Evolutionary conservation across 1,284 basidiomycete genomes (phyloP), one percentile per base, ranked within the genome.

Genomic region (Mycosarcoma mackinlayi): DNA sequence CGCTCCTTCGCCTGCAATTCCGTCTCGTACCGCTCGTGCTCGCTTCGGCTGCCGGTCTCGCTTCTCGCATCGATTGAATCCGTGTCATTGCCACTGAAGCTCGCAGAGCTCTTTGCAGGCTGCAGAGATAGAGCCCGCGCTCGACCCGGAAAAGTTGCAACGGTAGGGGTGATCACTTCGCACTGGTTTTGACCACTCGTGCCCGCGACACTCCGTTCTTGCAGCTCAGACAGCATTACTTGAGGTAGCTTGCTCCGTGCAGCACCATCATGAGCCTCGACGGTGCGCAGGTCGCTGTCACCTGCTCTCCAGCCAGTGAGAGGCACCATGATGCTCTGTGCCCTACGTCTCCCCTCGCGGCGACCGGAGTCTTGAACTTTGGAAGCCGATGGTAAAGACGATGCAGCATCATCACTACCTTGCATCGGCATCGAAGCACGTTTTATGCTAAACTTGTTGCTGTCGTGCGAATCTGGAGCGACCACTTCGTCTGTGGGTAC

Each of bases 271-370:
- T 50, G 51, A 14, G 13, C 42, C 16, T 39, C 40, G 13, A 11
- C n/a, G 3, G 28, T 37, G 9, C 33, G 27, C 21, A 47, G 31
- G 16, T 50, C 47, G 14, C 33, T 41, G 9, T 66, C 63, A 1
- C 56, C 57, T 1, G 52, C 56, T 47, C 42, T 54, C 62, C 62
- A 65, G 8, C 63, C 56, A 5, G 63, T 60, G 3, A 66, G 52
- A 7, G 63, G 63, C 0, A 66, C 39, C 56, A 66, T 59, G 5
- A 57, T 60, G 38, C 51, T 59, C 10, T 55, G 55, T 8, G 63
- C 63, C n/a, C 59, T 50, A n/a, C 63, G 33, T 34, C 60, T 33
- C 24, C 49, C 40, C 3, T 44, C 23, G 4, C 37, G 21, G 13
- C 34, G 31, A 16, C n/a, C 39, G 11, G 2, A 33, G 19, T 19